A percentile compares a stretch with the other conserved stretches of the same genome.
phyloP scores from a whole-genome alignment of 257 asterid species.

The Solanum dulcamara region DNA sequence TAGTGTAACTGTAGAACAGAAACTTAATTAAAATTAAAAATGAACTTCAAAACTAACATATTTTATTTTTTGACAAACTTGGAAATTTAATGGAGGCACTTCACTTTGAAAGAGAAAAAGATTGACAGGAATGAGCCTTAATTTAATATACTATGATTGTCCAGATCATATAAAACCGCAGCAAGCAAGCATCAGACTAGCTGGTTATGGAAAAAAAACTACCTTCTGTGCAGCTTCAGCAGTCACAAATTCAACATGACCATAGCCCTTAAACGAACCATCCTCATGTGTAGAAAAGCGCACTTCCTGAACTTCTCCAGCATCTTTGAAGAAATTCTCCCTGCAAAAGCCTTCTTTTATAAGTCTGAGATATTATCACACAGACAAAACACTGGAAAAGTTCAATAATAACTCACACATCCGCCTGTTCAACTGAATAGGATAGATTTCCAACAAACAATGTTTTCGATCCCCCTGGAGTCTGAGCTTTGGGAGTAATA shows the following conservation, averaged over 20 bases:
- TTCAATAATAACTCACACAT: slow-evolving; percentile 40
- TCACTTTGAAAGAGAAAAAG: background rate
- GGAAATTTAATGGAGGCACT: background rate
- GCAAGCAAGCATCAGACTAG: background rate
- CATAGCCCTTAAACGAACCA: slow-evolving; percentile 66
- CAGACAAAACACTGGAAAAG: background rate
- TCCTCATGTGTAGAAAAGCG: slow-evolving; percentile 48
- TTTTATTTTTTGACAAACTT: background rate
- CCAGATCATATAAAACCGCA: background rate
- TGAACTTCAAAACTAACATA: background rate
- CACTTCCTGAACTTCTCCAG: slow-evolving; percentile 60
- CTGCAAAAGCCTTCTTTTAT: slow-evolving; percentile 19
- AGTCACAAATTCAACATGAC: slow-evolving; percentile 80
- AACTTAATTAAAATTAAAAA: background rate
- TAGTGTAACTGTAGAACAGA: background rate
- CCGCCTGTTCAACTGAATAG: slow-evolving; percentile 36
- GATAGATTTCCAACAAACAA: slow-evolving; percentile 73
- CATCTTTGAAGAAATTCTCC: slow-evolving; percentile 53
- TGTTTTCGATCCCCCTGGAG: slow-evolving; percentile 38
- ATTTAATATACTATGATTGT: background rate
- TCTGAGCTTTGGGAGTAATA: slow-evolving; percentile 25
- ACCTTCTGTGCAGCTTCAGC: slow-evolving; percentile 71
- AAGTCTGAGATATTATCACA: background rate
- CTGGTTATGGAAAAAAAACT: background rate
- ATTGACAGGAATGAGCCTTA: background rate